Evolutionary conservation across 2,329 filamentous ascomycete species (phyloP), one percentile per base, ranked within the genome.

Genomic region (Calonectria crousiana): DNA sequence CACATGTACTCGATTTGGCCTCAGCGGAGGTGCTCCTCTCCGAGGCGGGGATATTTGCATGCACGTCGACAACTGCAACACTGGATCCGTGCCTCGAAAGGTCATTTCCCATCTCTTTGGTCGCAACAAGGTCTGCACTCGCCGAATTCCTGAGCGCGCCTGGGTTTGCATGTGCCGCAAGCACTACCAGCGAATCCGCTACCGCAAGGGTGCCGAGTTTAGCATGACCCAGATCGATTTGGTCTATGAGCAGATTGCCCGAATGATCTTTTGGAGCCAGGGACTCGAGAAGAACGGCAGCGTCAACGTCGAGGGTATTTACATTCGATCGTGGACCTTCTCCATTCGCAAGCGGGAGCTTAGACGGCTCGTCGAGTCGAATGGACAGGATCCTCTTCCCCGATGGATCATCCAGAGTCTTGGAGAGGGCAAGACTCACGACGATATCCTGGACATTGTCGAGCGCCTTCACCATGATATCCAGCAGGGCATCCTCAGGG

Each of bases 111-210:
- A 97, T 80, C 90, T 96, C 70, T 96, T 96, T 78, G 95, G 95
- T 28, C 91, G 95, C 47, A 97, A 97, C 87, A 97, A 97, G 84
- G 88, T 90, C 10, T 93, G 92, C 80, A 97, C 95, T 0, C 89
- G 93, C 41, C 87, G 89, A 56, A 94, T 97, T 64, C 93, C 93
- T 0, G 85, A 90, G 8, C 84, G 90, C 28, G 90, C 95, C 2
- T 96, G 94, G 94, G 91, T 95, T 0, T 91, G 93, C 79, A 93
- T 91, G 81, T 97, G 95, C 83, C 91, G 95, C 44, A 96, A 96
- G 81, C 93, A 96, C 81, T 97, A 97, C 82, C 95, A 97, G 84
- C 91, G 94, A 9, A 90, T 89, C 53, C 89, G 93, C 0, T 96
- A 95, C 81, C 89, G 93, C n/a, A 92, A 92, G 68, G 88, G 88